phyloP scores from a whole-genome alignment of 2,329 filamentous ascomycete species.

The Chalaropsis thielavioides region DNA sequence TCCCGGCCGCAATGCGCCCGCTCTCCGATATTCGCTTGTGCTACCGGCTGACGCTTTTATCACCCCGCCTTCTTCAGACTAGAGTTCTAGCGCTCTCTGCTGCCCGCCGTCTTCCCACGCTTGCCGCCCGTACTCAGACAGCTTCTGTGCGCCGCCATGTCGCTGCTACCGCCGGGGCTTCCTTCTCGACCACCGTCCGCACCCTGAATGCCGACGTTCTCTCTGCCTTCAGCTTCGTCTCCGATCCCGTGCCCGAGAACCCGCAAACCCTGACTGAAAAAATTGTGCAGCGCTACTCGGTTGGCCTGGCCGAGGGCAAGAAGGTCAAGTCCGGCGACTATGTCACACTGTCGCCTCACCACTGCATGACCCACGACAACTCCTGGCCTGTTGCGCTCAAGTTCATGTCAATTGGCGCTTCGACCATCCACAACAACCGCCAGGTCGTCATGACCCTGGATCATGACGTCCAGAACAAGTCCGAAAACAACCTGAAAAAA shows the following conservation, averaged over 20 bases:
- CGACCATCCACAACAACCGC: slow-evolving; percentile 47
- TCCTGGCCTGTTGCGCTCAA: slow-evolving; percentile 59
- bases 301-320: slow-evolving; percentile 64
- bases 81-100: slow-evolving; percentile 13
- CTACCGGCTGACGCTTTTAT: background rate
- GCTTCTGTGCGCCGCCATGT: slow-evolving; percentile 1
- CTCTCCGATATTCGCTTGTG: background rate
- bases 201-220: slow-evolving; percentile 10
- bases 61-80: background rate
- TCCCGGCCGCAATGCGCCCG: background rate
- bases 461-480: slow-evolving; percentile 79
- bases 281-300: slow-evolving; percentile 69
- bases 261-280: slow-evolving; percentile 84
- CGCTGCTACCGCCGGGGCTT: background rate
- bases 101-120: slow-evolving; percentile 9
- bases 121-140: background rate
- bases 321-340: slow-evolving; percentile 69
- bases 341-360: slow-evolving; percentile 43
- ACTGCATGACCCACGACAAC: slow-evolving; percentile 79
- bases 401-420: slow-evolving; percentile 66
- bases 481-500: slow-evolving; percentile 64
- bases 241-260: slow-evolving; percentile 10
- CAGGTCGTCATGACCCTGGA: slow-evolving; percentile 49
- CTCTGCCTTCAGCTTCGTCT: slow-evolving; percentile 7
- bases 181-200: slow-evolving; percentile 18